These are phyloP conservation scores for Gonium pectorale DNA, from an alignment of 139 green algal genomes.

Conservation along the genomic window DNA sequence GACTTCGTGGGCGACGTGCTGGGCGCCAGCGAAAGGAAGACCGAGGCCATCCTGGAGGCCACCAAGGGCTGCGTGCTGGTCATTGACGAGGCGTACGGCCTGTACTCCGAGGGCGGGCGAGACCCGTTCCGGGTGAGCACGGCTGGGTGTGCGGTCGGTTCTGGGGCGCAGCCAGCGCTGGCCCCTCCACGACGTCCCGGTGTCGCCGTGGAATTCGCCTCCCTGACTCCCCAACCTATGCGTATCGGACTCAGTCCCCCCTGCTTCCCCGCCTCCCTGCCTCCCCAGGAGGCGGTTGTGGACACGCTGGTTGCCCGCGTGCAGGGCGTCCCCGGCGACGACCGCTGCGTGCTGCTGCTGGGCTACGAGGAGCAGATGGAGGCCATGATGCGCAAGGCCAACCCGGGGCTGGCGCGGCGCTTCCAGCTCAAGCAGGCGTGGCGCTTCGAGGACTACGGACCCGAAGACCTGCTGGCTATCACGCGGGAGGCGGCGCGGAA, in stretches of 20 bases:
- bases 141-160: too few relatives aligned
- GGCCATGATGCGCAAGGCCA: conserved; percentile 60
- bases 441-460: conserved; percentile 61
- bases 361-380: conserved; percentile 65
- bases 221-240: too few relatives aligned
- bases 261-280: neutral
- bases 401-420: conserved; percentile 62
- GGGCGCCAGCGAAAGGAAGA: conserved; percentile 62
- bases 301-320: conserved; percentile 68
- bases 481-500: conserved; percentile 40
- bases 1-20: conserved; percentile 60
- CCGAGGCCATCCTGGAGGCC: conserved; percentile 59
- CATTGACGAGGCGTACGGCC: conserved; percentile 68
- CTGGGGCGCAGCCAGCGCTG: too few relatives aligned
- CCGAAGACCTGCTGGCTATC: conserved; percentile 61
- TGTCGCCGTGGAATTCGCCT: too few relatives aligned
- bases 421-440: conserved; percentile 58
- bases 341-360: conserved; percentile 69
- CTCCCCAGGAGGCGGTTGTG: conserved; percentile 54
- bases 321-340: conserved; percentile 65
- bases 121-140: conserved; percentile 61
- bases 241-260: neutral
- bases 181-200: too few relatives aligned
- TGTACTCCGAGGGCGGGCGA: conserved; percentile 24
- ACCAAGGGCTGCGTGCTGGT: conserved; percentile 63